Evolutionary conservation across 768 basidiomycete species (phyloP), one percentile per base, ranked within the genome.

Genomic region (Tephrocybe rancida): DNA sequence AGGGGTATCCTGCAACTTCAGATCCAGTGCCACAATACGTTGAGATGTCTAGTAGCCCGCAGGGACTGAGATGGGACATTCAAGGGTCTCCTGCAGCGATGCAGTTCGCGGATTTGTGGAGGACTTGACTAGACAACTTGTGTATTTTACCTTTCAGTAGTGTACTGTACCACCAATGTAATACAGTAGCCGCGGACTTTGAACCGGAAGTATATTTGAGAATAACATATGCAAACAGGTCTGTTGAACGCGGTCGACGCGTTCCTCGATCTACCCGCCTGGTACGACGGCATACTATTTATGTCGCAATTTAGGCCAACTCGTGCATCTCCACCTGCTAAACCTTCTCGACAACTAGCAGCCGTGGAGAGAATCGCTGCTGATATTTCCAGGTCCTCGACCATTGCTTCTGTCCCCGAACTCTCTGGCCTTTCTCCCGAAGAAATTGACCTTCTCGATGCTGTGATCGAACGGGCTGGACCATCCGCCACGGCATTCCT

Each of bases 381-480:
- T 0, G 78, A 81, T 58, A 60, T 73, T 14, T 79, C 80, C 41
- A 70, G 73, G 35, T 62, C 69, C 3, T 78, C 76, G 43, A 64
- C 69, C 14, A 27, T 27, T 21, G 57, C 67, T 25, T 74, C 81
- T 1, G 71, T 73, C 8, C 74, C 77, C 3, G 85, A 86, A 64
- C 69, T 87, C n/a, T 59, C 76, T 58, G 64, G 71, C 32, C 75
- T 90, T 24, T 69, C 83, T 0, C 63, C 64, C 6, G 66, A 75
- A 41, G 88, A 94, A 62, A 75, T 92, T 56, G 77, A 83, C 42
- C 79, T 94, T 58, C 75, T 95, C 41, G 88, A 93, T 58, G 81
- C 83, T 21, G 87, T 95, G 11, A 83, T 95, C 24, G 64, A 73
- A 53, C 84, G 86, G 48, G 90, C 88, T 38, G 79, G 86, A 5